These are phyloP conservation scores for Phytophthora pluvialis DNA, from an alignment of 352 stramenopile genomes.

Conservation along the genomic window DNA sequence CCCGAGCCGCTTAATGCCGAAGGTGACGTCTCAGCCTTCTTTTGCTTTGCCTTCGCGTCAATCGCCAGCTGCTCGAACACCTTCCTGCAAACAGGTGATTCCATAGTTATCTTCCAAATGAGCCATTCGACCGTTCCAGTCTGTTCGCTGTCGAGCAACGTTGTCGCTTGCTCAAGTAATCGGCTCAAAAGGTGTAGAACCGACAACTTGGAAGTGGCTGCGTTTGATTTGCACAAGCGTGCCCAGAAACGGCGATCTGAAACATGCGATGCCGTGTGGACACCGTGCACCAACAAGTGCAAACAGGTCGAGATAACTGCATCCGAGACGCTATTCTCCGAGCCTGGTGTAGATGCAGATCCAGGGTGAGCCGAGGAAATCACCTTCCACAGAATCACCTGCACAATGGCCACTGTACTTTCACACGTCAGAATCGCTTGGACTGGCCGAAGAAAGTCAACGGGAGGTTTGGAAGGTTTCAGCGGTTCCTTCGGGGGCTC, in stretches of 20 bases:
- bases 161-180: conserved; percentile 50
- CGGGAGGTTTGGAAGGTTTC: conserved; percentile 40
- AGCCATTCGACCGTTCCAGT: conserved; percentile 79
- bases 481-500: conserved; percentile 47
- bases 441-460: conserved; percentile 62
- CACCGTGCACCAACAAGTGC: conserved; percentile 80
- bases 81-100: conserved; percentile 50
- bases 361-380: conserved; percentile 31
- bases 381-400: conserved; percentile 74
- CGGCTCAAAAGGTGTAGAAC: conserved; percentile 61
- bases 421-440: conserved; percentile 73
- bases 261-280: conserved; percentile 58
- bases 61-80: conserved; percentile 44
- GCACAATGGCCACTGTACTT: conserved; percentile 67
- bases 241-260: conserved; percentile 55
- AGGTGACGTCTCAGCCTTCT: conserved; percentile 19
- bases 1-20: conserved; percentile 2
- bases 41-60: conserved; percentile 38
- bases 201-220: conserved; percentile 46
- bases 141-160: conserved; percentile 78
- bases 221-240: conserved; percentile 45
- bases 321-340: conserved; percentile 67
- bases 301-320: conserved; percentile 85
- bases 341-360: conserved; percentile 7
- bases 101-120: conserved; percentile 58